phyloP scores from a whole-genome alignment of 441 rosid genomes.

The Viola pubescens region DNA sequence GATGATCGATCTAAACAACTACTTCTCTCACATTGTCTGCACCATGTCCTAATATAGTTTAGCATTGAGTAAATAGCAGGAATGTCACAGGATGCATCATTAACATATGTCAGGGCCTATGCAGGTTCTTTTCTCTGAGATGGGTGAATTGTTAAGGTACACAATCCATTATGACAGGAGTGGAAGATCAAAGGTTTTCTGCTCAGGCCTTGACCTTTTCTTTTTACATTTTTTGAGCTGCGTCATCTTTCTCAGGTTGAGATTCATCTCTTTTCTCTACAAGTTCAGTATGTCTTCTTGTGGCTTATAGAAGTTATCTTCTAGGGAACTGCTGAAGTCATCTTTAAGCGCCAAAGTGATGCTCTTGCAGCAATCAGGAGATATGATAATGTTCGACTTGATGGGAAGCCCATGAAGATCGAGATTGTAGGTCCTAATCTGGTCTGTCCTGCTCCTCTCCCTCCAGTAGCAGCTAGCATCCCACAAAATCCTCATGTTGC shows the following conservation, averaged over 20 bases:
- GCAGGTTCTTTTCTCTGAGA: constrained; percentile 77
- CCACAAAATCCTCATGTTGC: constrained; percentile 17
- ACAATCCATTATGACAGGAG: constrained; percentile 68
- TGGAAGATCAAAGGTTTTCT: constrained; percentile 84
- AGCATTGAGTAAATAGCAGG: background rate
- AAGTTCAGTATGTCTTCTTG: constrained; percentile 18
- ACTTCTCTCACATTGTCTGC: background rate
- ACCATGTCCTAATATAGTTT: background rate
- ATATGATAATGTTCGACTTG: constrained; percentile 73
- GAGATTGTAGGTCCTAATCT: constrained; percentile 62
- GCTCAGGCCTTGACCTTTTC: background rate
- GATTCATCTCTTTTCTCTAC: constrained; percentile 13
- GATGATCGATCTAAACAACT: too few relatives aligned
- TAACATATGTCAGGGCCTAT: constrained; percentile 10
- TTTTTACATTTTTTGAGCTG: background rate
- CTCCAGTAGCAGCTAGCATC: constrained; percentile 14
- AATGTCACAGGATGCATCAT: background rate
- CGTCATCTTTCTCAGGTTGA: background rate
- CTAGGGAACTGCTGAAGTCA: constrained; percentile 90
- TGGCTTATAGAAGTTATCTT: constrained; percentile 23
- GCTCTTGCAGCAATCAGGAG: constrained; percentile 73
- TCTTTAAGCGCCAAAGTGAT: constrained; percentile 54
- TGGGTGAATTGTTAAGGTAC: constrained; percentile 66
- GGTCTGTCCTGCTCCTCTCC: constrained; percentile 31
- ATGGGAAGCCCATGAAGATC: constrained; percentile 80